Evolutionary conservation across 768 basidiomycete genomes (phyloP).

Genomic region (Suillus decipiens): DNA sequence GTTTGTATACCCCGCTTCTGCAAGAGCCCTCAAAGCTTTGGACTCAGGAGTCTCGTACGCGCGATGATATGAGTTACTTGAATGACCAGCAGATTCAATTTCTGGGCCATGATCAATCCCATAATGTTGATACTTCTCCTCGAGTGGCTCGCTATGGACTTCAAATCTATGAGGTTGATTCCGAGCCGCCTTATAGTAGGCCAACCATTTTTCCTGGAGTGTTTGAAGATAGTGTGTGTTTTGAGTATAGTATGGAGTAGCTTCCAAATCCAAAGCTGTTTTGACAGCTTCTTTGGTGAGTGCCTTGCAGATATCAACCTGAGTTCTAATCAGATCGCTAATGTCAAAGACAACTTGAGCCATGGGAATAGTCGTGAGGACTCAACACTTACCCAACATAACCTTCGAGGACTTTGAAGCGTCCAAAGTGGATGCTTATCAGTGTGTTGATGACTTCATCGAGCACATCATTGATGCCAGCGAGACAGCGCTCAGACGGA

Average conservation of each 20-base stretch:
- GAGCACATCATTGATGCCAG: slow-evolving; percentile 32
- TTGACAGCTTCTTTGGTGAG: slow-evolving; percentile 30
- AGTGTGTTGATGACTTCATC: slow-evolving; percentile 29
- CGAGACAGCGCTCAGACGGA: slow-evolving; percentile 35
- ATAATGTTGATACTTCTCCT: too few relatives aligned
- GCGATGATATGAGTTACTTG: too few relatives aligned
- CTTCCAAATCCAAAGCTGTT: slow-evolving; percentile 41
- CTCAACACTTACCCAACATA: slow-evolving; percentile 36
- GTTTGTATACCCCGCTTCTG: slow-evolving; percentile 29
- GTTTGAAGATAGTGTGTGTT: slow-evolving; percentile 19
- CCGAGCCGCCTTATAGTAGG: slow-evolving; percentile 17
- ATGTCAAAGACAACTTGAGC: slow-evolving; percentile 9
- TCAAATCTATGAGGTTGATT: too few relatives aligned
- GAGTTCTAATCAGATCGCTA: slow-evolving; percentile 30
- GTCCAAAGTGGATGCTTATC: slow-evolving; percentile 39
- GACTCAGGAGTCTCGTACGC: neutral
- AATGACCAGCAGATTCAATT: too few relatives aligned
- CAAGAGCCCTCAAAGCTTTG: slow-evolving; percentile 29
- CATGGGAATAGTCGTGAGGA: neutral
- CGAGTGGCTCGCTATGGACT: too few relatives aligned
- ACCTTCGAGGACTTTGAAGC: slow-evolving; percentile 37
- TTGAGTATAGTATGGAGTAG: slow-evolving; percentile 38
- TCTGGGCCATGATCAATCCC: too few relatives aligned
- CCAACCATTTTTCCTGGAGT: slow-evolving; percentile 18
- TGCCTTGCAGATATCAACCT: slow-evolving; percentile 29